These are phyloP conservation scores for Coemansia sp. DNA, from an alignment of 192 early-diverging fungal genomes.

Conservation along the genomic window DNA sequence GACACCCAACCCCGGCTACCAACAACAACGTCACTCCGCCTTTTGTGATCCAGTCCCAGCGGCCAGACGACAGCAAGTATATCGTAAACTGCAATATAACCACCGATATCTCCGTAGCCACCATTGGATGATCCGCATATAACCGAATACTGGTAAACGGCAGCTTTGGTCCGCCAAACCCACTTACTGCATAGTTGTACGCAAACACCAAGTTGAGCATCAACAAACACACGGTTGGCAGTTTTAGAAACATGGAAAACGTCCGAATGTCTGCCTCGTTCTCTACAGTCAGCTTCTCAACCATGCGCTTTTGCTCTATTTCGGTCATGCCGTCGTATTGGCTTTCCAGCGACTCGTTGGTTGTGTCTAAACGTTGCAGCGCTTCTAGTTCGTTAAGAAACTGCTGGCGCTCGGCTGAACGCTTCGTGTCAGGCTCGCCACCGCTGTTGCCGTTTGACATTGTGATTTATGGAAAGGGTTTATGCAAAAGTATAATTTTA, in stretches of 20 bases:
- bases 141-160: slow-evolving; percentile 25
- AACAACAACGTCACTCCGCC: neutral
- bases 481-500: too few species aligned
- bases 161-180: slow-evolving; percentile 12
- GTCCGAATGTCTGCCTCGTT: slow-evolving; percentile 45
- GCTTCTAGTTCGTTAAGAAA: slow-evolving; percentile 18
- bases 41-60: slow-evolving; percentile 18
- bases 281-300: slow-evolving; percentile 33
- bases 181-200: slow-evolving; percentile 27
- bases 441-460: neutral
- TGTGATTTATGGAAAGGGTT: neutral
- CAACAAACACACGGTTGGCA: slow-evolving; percentile 29
- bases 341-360: slow-evolving; percentile 20
- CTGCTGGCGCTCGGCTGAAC: slow-evolving; percentile 1
- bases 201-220: slow-evolving; percentile 43
- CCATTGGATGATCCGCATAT: slow-evolving; percentile 27
- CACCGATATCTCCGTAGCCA: slow-evolving; percentile 41
- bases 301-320: slow-evolving; percentile 22
- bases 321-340: slow-evolving; percentile 33
- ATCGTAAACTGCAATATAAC: slow-evolving; percentile 40
- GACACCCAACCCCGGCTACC: slow-evolving; percentile 12
- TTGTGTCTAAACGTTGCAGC: slow-evolving; percentile 16
- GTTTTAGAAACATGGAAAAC: slow-evolving; percentile 39
- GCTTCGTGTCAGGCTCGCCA: neutral
- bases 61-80: slow-evolving; percentile 32